phyloP scores from a whole-genome alignment of 2,329 filamentous ascomycete species.

The Arthrobotrys pseudoclavata region DNA sequence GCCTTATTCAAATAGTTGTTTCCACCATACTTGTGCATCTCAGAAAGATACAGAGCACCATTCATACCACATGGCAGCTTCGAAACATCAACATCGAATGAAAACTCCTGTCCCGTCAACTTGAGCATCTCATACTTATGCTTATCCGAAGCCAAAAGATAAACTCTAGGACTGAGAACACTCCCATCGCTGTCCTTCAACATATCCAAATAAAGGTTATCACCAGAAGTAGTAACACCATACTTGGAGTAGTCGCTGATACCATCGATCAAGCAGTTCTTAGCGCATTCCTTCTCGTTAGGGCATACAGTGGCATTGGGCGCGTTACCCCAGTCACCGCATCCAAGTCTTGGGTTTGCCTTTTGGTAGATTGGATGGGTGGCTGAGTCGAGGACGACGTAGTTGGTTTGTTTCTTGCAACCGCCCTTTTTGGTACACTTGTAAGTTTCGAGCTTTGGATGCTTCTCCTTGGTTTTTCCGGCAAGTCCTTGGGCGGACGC shows the following conservation, averaged over 20 bases:
- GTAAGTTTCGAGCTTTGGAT: conserved; percentile 71
- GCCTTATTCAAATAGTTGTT: conserved; percentile 64
- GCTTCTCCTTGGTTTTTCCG: conserved; percentile 68
- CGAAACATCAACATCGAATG: conserved; percentile 68
- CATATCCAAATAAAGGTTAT: conserved; percentile 65
- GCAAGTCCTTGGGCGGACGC: conserved; percentile 67
- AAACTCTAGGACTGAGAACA: conserved; percentile 67
- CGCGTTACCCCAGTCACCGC: conserved; percentile 65
- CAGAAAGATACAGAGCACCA: conserved; percentile 66
- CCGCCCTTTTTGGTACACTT: conserved; percentile 70
- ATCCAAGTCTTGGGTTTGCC: conserved; percentile 64
- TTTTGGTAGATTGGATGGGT: conserved; percentile 69
- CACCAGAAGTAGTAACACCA: conserved; percentile 67
- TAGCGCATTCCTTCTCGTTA: conserved; percentile 69
- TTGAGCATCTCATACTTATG: conserved; percentile 68
- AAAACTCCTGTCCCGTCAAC: conserved; percentile 68
- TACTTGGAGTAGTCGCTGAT: conserved; percentile 70
- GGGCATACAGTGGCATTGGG: conserved; percentile 69
- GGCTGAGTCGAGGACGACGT: conserved; percentile 70
- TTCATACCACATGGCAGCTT: conserved; percentile 68
- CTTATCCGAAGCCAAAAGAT: conserved; percentile 67
- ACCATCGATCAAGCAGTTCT: conserved; percentile 72
- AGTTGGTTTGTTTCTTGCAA: conserved; percentile 69
- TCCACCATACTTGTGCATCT: conserved; percentile 66
- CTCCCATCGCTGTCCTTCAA: conserved; percentile 57